Evolutionary conservation across 495 filamentous ascomycete genomes (phyloP).

Genomic region (Cercophora sp.): DNA sequence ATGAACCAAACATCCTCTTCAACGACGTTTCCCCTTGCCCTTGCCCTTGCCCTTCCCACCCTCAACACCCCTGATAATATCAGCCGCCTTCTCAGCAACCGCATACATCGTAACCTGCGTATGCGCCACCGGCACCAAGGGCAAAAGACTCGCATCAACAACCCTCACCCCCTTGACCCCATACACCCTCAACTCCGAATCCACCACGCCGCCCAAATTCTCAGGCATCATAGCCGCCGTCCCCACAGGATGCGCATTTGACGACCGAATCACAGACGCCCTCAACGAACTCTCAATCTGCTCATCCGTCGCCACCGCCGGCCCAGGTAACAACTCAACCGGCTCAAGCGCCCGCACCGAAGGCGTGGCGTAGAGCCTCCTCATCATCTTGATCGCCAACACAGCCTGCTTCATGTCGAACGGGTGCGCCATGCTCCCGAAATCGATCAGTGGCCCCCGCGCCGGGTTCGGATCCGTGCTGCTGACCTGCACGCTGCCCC

Average conservation of each 20-base stretch:
- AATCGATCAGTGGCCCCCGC: constrained; percentile 21
- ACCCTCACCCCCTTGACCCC: constrained; percentile 39
- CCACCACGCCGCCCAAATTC: constrained; percentile 42
- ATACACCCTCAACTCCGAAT: constrained; percentile 42
- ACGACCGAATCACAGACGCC: constrained; percentile 5
- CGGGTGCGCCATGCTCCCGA: constrained; percentile 27
- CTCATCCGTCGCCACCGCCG: constrained; percentile 11
- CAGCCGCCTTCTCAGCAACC: constrained; percentile 53
- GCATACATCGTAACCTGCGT: constrained; percentile 48
- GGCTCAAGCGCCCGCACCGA: constrained; percentile 31
- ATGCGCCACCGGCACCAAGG: constrained; percentile 41
- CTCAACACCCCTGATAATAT: constrained; percentile 47
- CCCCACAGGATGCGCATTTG: constrained; percentile 26
- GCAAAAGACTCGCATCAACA: constrained; percentile 49
- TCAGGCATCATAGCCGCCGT: constrained; percentile 44
- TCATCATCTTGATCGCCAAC: constrained; percentile 15
- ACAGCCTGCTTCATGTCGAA: constrained; percentile 24
- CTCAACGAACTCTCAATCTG: constrained; percentile 19
- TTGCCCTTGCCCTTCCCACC: too few species aligned
- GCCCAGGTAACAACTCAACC: constrained; percentile 22
- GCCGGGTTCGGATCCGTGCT: constrained; percentile 29
- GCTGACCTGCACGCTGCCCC: constrained; percentile 36
- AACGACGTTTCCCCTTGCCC: too few species aligned
- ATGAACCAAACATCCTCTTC: too few species aligned
- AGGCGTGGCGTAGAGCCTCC: constrained; percentile 31